Base-by-base conservation (phyloP, 805 yeast genomes). In the Metschnikowia henanensis region DNA sequence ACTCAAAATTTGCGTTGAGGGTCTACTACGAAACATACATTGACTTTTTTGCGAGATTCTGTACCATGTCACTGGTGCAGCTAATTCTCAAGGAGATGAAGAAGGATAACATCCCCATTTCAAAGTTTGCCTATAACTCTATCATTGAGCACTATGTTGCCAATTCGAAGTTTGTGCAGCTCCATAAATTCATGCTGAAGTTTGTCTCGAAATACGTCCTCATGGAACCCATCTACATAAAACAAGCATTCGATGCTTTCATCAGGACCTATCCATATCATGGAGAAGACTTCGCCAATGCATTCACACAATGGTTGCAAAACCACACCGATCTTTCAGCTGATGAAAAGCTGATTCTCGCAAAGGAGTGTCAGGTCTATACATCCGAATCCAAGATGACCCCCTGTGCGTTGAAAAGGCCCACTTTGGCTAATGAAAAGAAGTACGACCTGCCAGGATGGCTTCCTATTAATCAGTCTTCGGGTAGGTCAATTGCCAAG, bases 221-320 rank as follows among this genome's bases (percentile, higher is more conserved):
- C 9, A 65, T 61, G 41, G 56, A 60, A 34, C 55, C 54, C 13
- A 46, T 52, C 5, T 63, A 53, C 36, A 43, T 65, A n/a, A 51
- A 51, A 22, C 51, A 52, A 28, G 39, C 65, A 6, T 67, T 58
- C 39, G 60, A 65, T 12, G 50, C 66, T 2, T 70, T 68, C 48
- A 56, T 70, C 6, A 49, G 50, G 22, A 54, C 67, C 1, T 70
- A 65, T 40, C 73, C 74, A 1, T 57, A 65, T 37, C 51, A 57
- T 18, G 65, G 67, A 0, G 50, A 39, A 8, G 50, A 49, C 3
- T 66, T 66, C 31, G 51, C 52, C 13, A 39, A 46, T 1, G 28
- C 48, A 16, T 56, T 59, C 36, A 40, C 50, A 18, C 20, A 32
- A 4, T 62, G 65, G 65, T 41, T 66, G 21, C 42, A 45, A 13